phyloP scores from a whole-genome alignment of 768 basidiomycete genomes.

The Lentinula boryana region DNA sequence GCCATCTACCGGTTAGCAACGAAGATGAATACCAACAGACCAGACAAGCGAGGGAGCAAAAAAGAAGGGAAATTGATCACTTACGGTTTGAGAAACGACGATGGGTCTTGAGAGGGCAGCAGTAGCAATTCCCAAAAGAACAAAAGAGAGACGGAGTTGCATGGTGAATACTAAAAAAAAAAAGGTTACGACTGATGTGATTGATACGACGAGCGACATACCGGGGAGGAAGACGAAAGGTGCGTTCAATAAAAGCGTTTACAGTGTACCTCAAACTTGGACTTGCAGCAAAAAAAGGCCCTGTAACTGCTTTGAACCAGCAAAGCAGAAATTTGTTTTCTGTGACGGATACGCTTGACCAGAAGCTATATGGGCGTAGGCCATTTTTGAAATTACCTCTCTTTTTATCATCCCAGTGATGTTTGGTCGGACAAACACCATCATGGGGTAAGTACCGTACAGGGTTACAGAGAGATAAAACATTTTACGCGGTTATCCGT shows the following conservation, averaged over 20 bases:
- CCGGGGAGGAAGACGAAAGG: no score
- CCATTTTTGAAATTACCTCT: not conserved
- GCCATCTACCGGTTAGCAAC: not conserved
- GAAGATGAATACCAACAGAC: no score
- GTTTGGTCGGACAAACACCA: not conserved
- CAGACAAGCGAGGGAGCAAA: not conserved
- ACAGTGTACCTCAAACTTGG: no score
- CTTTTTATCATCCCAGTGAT: not conserved
- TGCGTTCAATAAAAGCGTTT: not conserved
- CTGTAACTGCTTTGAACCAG: not conserved
- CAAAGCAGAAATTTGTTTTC: not conserved
- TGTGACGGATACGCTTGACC: not conserved
- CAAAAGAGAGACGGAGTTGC: not conserved
- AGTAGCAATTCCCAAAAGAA: not conserved
- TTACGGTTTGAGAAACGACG: not conserved
- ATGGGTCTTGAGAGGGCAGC: not conserved
- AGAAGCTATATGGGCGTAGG: not conserved
- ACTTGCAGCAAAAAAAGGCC: not conserved
- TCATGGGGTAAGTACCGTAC: not conserved
- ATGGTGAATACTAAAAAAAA: not conserved
- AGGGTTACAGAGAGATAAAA: not conserved
- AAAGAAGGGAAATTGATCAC: not conserved
- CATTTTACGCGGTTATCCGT: not conserved
- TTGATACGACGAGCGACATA: no score
- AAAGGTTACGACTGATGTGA: not conserved